Base-by-base conservation (phyloP, 371 early-diverging fungal genomes). In the Globomyces sp. region DNA sequence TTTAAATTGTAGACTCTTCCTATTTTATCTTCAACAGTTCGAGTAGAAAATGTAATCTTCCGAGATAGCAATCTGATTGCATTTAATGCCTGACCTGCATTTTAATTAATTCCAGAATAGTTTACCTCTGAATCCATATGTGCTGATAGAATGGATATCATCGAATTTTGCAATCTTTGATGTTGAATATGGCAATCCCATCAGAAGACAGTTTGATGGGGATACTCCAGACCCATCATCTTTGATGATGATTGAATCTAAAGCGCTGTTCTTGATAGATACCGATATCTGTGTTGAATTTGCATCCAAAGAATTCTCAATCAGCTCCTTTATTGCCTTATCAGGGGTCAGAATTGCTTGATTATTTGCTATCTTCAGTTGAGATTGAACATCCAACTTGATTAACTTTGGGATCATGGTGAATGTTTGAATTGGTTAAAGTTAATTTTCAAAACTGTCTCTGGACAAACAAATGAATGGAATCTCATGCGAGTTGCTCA, bases 101-200 rank as follows among this genome's bases (percentile, higher is more conserved):
- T 24, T 24, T 24, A 24, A 24, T 24, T 24, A 24, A 24, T 24
- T 24, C 24, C 24, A 24, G 24, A 24, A 24, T 24, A 24, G 24
- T 24, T 24, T 40, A 24, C 55, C 55, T 1, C 55, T 5, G 13
- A 55, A 55, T 55, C 55, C 55, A 2, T 55, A 55, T 36, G 4
- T 39, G 3, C 6, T 6, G 4, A 40, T 39, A 39, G 55, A 39
- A 39, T 36, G 40, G 40, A 55, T 55, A 55, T 55, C 55, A 39
- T 55, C 55, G n/a, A 55, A 55, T 39, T 39, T 55, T 9, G 55
- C 8, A 39, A 55, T 55, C 40, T 55, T 55, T 37, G 55, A 39
- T 4, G 55, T 55, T 55, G 55, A 39, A 39, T 55, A 55, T 39
- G 40, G 55, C 55, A 55, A 5, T 39, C 55, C 36, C 2, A 55